phyloP scores from a whole-genome alignment of 148 eudicot species.

The Vaccinium myrtillus region DNA sequence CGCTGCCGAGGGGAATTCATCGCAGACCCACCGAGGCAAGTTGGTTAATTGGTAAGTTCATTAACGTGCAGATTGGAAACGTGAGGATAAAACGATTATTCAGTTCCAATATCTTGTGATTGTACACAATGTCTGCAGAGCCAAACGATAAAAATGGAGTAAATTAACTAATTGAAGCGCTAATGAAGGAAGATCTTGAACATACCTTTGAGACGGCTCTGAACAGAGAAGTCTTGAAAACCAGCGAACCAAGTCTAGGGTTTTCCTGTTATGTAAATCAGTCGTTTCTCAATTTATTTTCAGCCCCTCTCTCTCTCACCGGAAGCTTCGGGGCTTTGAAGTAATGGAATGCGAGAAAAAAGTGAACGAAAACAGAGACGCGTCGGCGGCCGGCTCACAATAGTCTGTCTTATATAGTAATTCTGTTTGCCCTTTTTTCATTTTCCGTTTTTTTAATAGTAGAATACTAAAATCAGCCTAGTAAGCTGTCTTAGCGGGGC shows the following conservation, averaged over 20 bases:
- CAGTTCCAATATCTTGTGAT: no score
- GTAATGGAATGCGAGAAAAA: conserved; percentile 4
- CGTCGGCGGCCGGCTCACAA: neutral
- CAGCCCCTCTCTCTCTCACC: neutral
- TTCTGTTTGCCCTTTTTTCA: no score
- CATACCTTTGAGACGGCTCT: neutral
- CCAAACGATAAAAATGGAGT: neutral
- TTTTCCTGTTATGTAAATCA: neutral
- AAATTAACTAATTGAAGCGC: neutral
- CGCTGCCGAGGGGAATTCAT: no score
- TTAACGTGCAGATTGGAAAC: neutral
- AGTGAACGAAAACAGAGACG: neutral
- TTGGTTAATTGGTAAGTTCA: no score
- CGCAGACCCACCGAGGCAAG: no score
- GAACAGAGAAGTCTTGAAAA: neutral
- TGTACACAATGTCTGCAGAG: neutral
- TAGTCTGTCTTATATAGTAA: no score
- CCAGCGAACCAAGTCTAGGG: neutral
- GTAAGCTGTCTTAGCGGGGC: no score
- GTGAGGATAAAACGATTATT: neutral
- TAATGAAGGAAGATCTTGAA: neutral
- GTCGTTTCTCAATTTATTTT: no score
- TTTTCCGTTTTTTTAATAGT: no score
- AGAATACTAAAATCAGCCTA: no score
- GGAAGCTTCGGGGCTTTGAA: conserved; percentile 6